These are phyloP conservation scores for Leishmania major DNA, from an alignment of 208 protist species.

Conservation along the genomic window DNA sequence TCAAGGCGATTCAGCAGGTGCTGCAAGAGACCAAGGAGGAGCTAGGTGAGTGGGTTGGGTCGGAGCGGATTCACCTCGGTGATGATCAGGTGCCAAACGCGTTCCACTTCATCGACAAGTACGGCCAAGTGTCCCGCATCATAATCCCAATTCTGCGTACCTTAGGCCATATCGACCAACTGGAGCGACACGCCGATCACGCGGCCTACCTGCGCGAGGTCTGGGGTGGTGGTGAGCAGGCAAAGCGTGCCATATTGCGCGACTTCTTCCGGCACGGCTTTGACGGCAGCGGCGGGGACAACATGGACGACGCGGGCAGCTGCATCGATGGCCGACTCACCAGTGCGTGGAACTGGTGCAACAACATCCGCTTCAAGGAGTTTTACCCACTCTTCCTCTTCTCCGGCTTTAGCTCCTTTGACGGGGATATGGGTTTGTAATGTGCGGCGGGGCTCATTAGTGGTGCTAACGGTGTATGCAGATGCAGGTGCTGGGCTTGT, in stretches of 20 bases:
- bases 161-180: conserved; percentile 81
- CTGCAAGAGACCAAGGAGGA: conserved; percentile 88
- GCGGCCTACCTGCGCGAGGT: conserved; percentile 84
- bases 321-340: conserved; percentile 98
- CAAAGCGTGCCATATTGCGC: conserved; percentile 86
- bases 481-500: not conserved
- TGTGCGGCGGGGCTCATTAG: not conserved
- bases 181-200: conserved; percentile 47
- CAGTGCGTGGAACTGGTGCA: conserved; percentile 98
- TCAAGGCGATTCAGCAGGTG: conserved; percentile 85
- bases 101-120: conserved; percentile 99
- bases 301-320: conserved; percentile 97
- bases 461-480: not conserved
- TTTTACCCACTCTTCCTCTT: conserved; percentile 97
- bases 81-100: conserved; percentile 98
- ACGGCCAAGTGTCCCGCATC: conserved; percentile 97
- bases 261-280: conserved; percentile 97
- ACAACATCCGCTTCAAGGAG: conserved; percentile 93
- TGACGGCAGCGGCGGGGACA: conserved; percentile 96
- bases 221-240: conserved; percentile 67
- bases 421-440: conserved; percentile 94
- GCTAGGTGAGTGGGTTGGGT: conserved; percentile 90
- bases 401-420: conserved; percentile 96
- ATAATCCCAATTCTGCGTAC: conserved; percentile 94
- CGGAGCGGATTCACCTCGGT: conserved; percentile 96